Evolutionary conservation across 1,284 basidiomycete genomes (phyloP).

Genomic region (Melanopsichium pennsylvanicum): DNA sequence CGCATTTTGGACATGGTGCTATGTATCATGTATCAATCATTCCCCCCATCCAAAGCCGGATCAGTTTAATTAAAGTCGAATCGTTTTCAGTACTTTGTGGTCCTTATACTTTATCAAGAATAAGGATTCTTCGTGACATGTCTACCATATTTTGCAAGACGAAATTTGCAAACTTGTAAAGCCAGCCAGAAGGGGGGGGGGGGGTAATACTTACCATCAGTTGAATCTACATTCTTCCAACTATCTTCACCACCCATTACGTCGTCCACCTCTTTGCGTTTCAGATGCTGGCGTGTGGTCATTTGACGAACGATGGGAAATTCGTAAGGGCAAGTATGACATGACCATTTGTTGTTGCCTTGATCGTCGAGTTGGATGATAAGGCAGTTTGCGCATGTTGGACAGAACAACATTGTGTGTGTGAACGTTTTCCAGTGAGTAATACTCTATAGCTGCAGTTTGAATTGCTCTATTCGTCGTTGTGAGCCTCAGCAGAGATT

Average conservation of each 20-base stretch:
- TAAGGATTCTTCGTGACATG: too few relatives aligned
- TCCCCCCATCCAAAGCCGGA: too few relatives aligned
- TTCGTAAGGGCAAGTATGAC: conserved; percentile 93
- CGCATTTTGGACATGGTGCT: conserved; percentile 82
- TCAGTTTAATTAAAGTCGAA: too few relatives aligned
- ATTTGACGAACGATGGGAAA: conserved; percentile 85
- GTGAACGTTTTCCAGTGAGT: too few relatives aligned
- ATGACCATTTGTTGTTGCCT: conserved; percentile 83
- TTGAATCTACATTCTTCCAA: conserved; percentile 95
- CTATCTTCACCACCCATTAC: conserved; percentile 73
- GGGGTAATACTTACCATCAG: conserved; percentile 67
- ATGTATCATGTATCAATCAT: too few relatives aligned
- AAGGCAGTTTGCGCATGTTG: conserved; percentile 90
- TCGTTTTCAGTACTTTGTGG: too few relatives aligned
- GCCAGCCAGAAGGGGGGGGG: background rate
- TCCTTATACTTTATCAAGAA: too few relatives aligned
- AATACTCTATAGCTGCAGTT: too few relatives aligned
- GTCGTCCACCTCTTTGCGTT: conserved; percentile 58
- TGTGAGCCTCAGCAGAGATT: too few relatives aligned
- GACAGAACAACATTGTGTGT: conserved; percentile 85
- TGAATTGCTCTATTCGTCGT: too few relatives aligned
- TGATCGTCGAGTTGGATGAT: conserved; percentile 74
- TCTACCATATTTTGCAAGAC: too few relatives aligned
- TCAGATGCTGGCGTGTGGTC: conserved; percentile 54
- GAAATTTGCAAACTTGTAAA: too few relatives aligned